These are phyloP conservation scores for Pichia occidentalis DNA, from an alignment of 805 yeast species.

Conservation along the genomic window DNA sequence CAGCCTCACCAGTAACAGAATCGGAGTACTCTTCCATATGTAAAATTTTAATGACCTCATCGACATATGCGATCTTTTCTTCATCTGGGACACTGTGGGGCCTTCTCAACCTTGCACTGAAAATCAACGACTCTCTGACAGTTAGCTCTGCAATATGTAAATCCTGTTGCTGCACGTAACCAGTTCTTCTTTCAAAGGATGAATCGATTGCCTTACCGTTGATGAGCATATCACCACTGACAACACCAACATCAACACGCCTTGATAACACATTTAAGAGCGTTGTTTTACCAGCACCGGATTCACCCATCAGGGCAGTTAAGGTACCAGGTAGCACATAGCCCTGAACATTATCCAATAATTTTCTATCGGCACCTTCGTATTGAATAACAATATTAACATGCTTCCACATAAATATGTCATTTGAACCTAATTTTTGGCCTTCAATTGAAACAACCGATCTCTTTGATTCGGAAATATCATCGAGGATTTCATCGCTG, in stretches of 20 bases:
- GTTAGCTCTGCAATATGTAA: too few relatives aligned
- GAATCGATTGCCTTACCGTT: slow-evolving; percentile 42
- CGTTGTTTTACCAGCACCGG: too few relatives aligned
- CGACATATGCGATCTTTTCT: too few relatives aligned
- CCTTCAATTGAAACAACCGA: slow-evolving; percentile 23
- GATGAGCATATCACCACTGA: slow-evolving; percentile 51
- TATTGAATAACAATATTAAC: slow-evolving; percentile 53
- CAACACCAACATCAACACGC: slow-evolving; percentile 44
- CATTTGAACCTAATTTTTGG: slow-evolving; percentile 36
- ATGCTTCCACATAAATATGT: slow-evolving; percentile 56
- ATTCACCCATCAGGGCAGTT: slow-evolving; percentile 60
- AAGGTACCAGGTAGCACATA: slow-evolving; percentile 46
- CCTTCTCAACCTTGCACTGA: too few relatives aligned
- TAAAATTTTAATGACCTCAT: too few relatives aligned
- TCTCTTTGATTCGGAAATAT: neutral
- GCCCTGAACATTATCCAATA: slow-evolving; percentile 40
- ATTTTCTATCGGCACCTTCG: slow-evolving; percentile 34
- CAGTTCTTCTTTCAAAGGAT: slow-evolving; percentile 46
- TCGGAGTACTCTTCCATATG: too few relatives aligned
- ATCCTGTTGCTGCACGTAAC: too few relatives aligned
- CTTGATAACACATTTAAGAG: slow-evolving; percentile 46
- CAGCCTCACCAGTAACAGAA: too few relatives aligned
- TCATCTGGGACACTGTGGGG: too few relatives aligned
- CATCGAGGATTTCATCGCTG: too few relatives aligned
- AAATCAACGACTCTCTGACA: too few relatives aligned